These are phyloP conservation scores for Alternaria solani DNA, from an alignment of 2,329 filamentous ascomycete species.

Conservation along the genomic window DNA sequence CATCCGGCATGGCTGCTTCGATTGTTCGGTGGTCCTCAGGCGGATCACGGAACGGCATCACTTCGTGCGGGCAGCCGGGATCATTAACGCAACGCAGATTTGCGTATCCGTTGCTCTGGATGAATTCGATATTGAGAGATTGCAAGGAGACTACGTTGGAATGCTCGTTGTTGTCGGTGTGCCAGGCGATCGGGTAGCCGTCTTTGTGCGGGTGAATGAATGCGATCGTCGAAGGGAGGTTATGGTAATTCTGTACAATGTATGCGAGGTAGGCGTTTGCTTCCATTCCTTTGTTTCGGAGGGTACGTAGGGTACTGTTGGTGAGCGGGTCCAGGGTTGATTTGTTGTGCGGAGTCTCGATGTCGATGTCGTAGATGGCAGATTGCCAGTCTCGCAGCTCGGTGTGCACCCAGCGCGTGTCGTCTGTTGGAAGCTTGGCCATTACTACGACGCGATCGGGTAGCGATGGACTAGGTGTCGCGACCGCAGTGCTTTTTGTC, in stretches of 20 bases:
- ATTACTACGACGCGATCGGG: conserved; percentile 31
- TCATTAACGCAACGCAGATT: conserved; percentile 51
- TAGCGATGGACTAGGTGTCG: conserved; percentile 15
- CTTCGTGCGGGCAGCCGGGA: conserved; percentile 52
- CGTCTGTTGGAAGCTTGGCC: conserved; percentile 26
- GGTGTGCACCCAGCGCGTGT: conserved; percentile 31
- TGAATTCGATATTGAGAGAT: conserved; percentile 48
- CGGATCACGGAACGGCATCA: conserved; percentile 46
- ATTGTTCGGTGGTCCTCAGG: conserved; percentile 20
- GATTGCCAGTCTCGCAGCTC: conserved; percentile 51
- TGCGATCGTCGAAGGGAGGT: conserved; percentile 28
- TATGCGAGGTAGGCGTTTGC: conserved; percentile 37
- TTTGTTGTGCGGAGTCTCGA: conserved; percentile 20
- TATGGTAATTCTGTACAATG: conserved; percentile 35
- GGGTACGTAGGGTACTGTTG: conserved; percentile 24
- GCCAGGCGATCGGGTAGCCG: conserved; percentile 16
- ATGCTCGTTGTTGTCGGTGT: conserved; percentile 20
- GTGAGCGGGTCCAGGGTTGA: conserved; percentile 28
- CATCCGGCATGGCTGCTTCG: conserved; percentile 25
- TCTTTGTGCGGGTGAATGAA: conserved; percentile 32
- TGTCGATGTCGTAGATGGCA: conserved; percentile 49
- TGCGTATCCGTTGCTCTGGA: conserved; percentile 51
- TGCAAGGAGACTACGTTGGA: conserved; percentile 13
- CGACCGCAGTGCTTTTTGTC: conserved; percentile 13
- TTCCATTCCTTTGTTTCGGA: conserved; percentile 33